Conservation (phyloP, 2,329 filamentous ascomycete genomes). For the Graphium sp. region DNA sequence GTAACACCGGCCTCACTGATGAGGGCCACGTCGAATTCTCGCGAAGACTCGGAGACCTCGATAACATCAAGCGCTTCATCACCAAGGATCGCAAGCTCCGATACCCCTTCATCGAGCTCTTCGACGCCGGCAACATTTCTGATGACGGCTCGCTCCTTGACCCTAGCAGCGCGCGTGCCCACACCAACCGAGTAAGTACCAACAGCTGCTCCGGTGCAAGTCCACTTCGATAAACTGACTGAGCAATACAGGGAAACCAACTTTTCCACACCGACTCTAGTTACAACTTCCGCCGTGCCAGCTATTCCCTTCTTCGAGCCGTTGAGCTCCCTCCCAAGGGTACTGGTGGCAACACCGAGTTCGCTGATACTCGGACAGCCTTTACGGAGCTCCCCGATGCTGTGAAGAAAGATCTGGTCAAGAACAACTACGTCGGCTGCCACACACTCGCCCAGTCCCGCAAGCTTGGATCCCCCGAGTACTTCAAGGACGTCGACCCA, state of each 20-base stretch:
- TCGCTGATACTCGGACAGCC: slow-evolving; percentile 33
- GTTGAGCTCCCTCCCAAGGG: slow-evolving; percentile 27
- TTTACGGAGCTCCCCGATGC: slow-evolving; percentile 24
- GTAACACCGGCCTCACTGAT: slow-evolving; percentile 30
- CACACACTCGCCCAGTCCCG: slow-evolving; percentile 34
- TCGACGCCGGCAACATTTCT: slow-evolving; percentile 39
- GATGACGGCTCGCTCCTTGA: slow-evolving; percentile 25
- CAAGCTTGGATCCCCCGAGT: slow-evolving; percentile 30
- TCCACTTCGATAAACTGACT: neutral
- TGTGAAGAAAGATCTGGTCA: slow-evolving; percentile 15
- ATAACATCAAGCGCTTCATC: slow-evolving; percentile 33
- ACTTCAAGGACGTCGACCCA: slow-evolving; percentile 26
- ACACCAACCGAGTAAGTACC: slow-evolving; percentile 18
- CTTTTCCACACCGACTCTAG: slow-evolving; percentile 37
- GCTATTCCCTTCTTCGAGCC: slow-evolving; percentile 32
- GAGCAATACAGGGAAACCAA: slow-evolving; percentile 19
- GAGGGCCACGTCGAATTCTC: slow-evolving; percentile 31
- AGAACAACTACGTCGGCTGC: slow-evolving; percentile 24
- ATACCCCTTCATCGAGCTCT: slow-evolving; percentile 30
- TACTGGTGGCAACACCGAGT: slow-evolving; percentile 31
- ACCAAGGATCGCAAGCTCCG: slow-evolving; percentile 25
- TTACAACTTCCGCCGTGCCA: slow-evolving; percentile 35
- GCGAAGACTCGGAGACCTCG: slow-evolving; percentile 31
- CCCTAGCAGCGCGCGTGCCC: slow-evolving; percentile 19
- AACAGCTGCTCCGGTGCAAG: no score